Conservation (phyloP, 306 rosid species). For the Prosopis cineraria region DNA sequence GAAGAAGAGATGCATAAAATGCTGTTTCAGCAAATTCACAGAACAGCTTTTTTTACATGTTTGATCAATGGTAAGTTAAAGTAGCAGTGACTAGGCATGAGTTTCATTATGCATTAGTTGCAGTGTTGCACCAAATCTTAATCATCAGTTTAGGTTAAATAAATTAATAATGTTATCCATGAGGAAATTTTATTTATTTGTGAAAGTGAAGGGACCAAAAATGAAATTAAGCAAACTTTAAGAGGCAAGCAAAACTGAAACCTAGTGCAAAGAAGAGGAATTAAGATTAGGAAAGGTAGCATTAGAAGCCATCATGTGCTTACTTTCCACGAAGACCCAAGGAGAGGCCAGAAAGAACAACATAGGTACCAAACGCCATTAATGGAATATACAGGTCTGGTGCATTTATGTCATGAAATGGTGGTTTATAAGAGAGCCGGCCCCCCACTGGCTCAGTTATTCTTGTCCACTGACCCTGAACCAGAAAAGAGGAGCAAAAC, state of each 20-base stretch:
- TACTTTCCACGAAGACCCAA: constrained; percentile 79
- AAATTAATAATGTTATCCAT: background rate
- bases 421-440: constrained; percentile 73
- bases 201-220: background rate
- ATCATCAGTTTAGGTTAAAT: background rate
- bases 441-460: constrained; percentile 79
- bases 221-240: background rate
- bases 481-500: background rate
- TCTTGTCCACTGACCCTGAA: constrained; percentile 79
- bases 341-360: constrained; percentile 77
- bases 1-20: background rate
- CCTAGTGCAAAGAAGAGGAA: background rate
- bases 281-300: background rate
- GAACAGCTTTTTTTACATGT: background rate
- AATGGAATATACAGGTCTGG: constrained; percentile 78
- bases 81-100: background rate
- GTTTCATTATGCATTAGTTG: background rate
- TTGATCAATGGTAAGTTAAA: background rate
- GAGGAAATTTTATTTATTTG: background rate
- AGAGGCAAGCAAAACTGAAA: background rate
- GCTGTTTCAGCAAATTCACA: background rate
- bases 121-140: background rate
- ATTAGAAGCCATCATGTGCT: constrained; percentile 25
- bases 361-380: constrained; percentile 83
- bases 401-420: constrained; percentile 79